Conservation (phyloP, 2,329 filamentous ascomycete genomes). For the Didymosphaeria variabile region DNA sequence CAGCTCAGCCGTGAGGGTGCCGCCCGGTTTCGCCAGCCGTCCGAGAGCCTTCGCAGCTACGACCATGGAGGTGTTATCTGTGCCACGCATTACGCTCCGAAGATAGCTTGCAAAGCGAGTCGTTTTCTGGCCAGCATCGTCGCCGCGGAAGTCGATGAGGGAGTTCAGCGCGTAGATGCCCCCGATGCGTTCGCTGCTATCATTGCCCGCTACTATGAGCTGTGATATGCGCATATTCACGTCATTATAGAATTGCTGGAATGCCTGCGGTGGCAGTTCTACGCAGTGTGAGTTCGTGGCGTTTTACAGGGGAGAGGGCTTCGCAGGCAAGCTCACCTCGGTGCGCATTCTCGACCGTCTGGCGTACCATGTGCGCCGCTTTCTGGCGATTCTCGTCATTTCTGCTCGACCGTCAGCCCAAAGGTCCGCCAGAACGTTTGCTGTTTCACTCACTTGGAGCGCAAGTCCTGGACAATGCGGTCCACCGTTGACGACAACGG, state of each 20-base stretch:
- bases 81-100: conserved; percentile 85
- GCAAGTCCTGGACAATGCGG: conserved; percentile 65
- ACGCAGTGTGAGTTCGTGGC: conserved; percentile 30
- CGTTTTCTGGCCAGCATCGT: conserved; percentile 92
- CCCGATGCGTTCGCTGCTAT: conserved; percentile 87
- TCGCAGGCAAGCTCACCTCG: conserved; percentile 50
- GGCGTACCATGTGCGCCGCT: conserved; percentile 54
- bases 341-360: conserved; percentile 55
- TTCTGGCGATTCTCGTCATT: conserved; percentile 56
- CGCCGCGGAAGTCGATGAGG: conserved; percentile 94
- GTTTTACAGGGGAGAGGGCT: conserved; percentile 22
- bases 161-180: conserved; percentile 92
- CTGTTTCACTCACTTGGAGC: conserved; percentile 59
- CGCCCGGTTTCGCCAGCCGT: conserved; percentile 89
- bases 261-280: conserved; percentile 85
- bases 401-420: conserved; percentile 40
- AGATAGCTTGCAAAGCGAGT: conserved; percentile 93
- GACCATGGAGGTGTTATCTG: conserved; percentile 90
- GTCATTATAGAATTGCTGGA: conserved; percentile 73
- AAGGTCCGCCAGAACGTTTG: background rate
- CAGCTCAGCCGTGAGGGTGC: conserved; percentile 91
- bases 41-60: conserved; percentile 89
- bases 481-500: conserved; percentile 53
- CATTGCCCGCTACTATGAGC: conserved; percentile 84
- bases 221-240: conserved; percentile 72